phyloP scores from a whole-genome alignment of 2,329 filamentous ascomycete species.

The Madurella fahalii region DNA sequence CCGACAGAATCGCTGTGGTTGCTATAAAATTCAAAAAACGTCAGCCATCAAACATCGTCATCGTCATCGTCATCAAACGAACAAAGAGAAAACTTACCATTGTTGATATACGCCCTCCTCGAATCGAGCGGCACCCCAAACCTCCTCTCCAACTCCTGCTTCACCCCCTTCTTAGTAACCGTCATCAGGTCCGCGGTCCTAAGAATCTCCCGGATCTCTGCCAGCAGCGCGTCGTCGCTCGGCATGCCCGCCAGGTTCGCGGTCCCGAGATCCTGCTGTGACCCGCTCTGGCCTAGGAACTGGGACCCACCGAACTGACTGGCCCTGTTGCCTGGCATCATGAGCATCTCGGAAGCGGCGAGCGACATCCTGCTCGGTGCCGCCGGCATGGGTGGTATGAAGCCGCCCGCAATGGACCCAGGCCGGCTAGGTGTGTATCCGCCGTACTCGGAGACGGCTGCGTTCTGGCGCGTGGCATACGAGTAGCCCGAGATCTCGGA shows the following conservation, averaged over 20 bases:
- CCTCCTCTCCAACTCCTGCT: constrained; percentile 83
- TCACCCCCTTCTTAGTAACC: constrained; percentile 98
- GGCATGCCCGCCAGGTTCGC: constrained; percentile 71
- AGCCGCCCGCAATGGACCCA: constrained; percentile 48
- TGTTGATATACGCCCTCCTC: constrained; percentile 91
- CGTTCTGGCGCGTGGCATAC: constrained; percentile 77
- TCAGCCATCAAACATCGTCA: constrained; percentile 26
- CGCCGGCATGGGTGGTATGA: constrained; percentile 44
- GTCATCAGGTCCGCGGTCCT: constrained; percentile 92
- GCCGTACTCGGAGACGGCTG: constrained; percentile 64
- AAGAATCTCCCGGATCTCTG: constrained; percentile 92
- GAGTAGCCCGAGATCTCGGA: constrained; percentile 92
- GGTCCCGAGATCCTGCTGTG: constrained; percentile 69
- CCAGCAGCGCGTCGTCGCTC: constrained; percentile 81
- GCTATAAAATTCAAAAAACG: constrained; percentile 43
- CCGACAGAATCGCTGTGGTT: constrained; percentile 74
- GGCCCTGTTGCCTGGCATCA: constrained; percentile 45
- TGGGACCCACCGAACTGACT: constrained; percentile 44
- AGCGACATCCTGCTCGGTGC: constrained; percentile 67
- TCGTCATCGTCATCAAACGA: background rate
- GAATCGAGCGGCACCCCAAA: constrained; percentile 84
- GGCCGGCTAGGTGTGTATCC: constrained; percentile 51
- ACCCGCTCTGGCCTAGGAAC: constrained; percentile 48
- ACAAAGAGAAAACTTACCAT: constrained; percentile 57
- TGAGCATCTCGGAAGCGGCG: constrained; percentile 63